Evolutionary conservation across 2,329 filamentous ascomycete genomes (phyloP), one percentile per base, ranked within the genome.

Genomic region (Ceratocystis lukuohia): DNA sequence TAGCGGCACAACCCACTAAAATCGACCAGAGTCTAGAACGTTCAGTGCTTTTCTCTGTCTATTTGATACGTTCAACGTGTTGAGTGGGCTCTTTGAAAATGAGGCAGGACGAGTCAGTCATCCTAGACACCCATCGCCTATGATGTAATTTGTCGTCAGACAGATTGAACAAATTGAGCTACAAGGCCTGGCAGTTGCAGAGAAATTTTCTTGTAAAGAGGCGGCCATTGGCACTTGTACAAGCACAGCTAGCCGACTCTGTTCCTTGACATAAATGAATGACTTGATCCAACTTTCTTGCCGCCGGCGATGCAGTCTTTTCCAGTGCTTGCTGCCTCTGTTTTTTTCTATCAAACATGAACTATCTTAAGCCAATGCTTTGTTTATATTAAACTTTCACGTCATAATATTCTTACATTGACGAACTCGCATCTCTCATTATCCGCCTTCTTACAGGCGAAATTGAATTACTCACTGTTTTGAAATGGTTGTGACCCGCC

Each of bases 401-500:
- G 12, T 5, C 37, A 15, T 15, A 41, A 41, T 15, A 5, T 10
- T 15, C 37, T 12, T 41, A 12, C 37, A 41, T 15, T 41, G 37
- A 15, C 37, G 4, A 41, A 1, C 37, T 41, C 12, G 12, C 37
- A 15, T 41, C 37, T 41, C 37, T 12, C 10, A 12, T 41, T 5
- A 41, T 41, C 37, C 37, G 10, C 37, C 3, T 12, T 12, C 12
- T 8, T 41, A 15, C 37, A 41, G 4, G 12, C 37, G 12, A 12
- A 41, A 41, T 4, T 4, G 3, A 1, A 1, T 10, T 15, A 41
- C 3, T 41, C 37, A 4, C 37, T 41, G 12, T 33, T 50, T 28
- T 63, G 22, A 63, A 57, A 66, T 63, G 65, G 46, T 62, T 12
- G 61, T 30, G 15, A 28, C 45, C 15, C 46, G 59, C 28, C 48